Percentiles rank a stretch among this genome's conserved stretches.
Evolutionary conservation across 345 rosid species (phyloP).

Genomic region (Gossypium raimondii): DNA sequence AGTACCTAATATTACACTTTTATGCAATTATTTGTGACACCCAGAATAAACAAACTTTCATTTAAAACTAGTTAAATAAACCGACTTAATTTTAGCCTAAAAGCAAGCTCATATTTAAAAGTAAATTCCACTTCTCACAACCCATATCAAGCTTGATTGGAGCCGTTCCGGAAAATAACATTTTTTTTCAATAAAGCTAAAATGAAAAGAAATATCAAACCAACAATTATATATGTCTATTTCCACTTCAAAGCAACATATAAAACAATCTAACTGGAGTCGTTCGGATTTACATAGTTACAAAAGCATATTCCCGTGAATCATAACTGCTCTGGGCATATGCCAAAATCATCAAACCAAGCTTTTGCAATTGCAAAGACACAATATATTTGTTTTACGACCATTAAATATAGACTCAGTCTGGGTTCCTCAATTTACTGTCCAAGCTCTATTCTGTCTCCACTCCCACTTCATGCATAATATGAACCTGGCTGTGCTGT

Average conservation of each 20-base stretch:
- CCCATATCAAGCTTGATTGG: no score
- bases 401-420: neutral
- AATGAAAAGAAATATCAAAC: no score
- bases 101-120: no score
- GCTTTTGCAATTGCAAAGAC: neutral
- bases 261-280: neutral
- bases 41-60: no score
- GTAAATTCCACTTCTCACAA: no score
- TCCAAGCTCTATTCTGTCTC: constrained; percentile 19
- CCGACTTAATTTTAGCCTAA: no score
- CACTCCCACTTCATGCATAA: constrained; percentile 1
- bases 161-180: no score
- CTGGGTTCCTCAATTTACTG: constrained; percentile 19
- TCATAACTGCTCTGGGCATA: neutral
- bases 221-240: neutral
- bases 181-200: no score
- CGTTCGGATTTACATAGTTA: neutral
- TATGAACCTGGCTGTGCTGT: neutral
- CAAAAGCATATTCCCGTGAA: neutral
- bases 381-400: constrained; percentile 16
- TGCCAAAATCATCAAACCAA: neutral
- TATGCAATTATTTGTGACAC: no score
- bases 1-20: no score
- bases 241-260: neutral
- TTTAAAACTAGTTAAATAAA: no score